A percentile compares a stretch with the other conserved stretches of the same genome.
phyloP scores from a whole-genome alignment of 163 green algal species.

The Scenedesmus sp. region DNA sequence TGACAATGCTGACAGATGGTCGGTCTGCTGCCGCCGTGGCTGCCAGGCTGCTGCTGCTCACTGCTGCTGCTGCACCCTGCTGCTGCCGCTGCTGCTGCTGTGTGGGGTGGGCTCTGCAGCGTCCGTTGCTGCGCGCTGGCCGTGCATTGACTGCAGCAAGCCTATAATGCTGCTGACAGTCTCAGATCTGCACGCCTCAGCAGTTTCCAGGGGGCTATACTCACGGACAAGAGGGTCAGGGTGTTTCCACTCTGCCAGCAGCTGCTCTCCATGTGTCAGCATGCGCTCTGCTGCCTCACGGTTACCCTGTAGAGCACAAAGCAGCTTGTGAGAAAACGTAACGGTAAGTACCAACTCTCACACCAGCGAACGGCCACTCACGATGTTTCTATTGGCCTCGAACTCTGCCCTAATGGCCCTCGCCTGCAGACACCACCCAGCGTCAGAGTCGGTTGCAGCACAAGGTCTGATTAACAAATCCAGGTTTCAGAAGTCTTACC shows the following conservation, averaged over 20 bases:
- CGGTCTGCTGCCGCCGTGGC: background rate
- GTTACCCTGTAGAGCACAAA: constrained; percentile 15
- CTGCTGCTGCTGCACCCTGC: background rate
- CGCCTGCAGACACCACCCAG: constrained; percentile 3
- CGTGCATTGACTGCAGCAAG: background rate
- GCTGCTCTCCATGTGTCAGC: constrained; percentile 51
- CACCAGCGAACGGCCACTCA: background rate
- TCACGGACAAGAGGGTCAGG: constrained; percentile 51
- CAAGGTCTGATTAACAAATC: background rate
- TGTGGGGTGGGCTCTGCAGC: background rate
- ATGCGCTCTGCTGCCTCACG: constrained; percentile 49
- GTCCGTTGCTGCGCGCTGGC: background rate
- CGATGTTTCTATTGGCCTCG: constrained; percentile 53
- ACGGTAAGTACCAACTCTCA: background rate
- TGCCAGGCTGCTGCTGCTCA: background rate
- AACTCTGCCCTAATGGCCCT: constrained; percentile 57
- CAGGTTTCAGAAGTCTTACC: background rate
- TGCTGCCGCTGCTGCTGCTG: background rate
- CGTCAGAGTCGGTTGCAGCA: background rate
- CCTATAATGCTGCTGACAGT: background rate
- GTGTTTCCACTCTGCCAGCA: constrained; percentile 53
- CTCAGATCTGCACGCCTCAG: background rate
- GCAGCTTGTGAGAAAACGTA: background rate
- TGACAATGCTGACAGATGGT: background rate
- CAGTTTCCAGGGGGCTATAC: background rate